Percentiles rank a stretch among this genome's conserved stretches.
These are phyloP conservation scores for Stagonosporopsis chrysanthemi DNA, from an alignment of 2,329 filamentous ascomycete genomes.

Conservation along the genomic window DNA sequence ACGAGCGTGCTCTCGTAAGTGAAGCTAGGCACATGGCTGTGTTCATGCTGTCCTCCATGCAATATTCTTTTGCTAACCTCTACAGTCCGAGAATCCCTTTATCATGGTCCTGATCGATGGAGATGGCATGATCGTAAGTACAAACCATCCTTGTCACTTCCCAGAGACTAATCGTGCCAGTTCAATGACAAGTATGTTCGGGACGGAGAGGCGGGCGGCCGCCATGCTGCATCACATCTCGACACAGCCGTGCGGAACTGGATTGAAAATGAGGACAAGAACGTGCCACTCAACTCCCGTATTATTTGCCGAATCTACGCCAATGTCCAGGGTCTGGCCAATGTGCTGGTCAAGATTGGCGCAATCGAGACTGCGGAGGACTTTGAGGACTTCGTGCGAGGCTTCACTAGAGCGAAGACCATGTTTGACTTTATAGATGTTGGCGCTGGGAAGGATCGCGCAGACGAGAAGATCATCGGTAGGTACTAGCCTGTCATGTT, in stretches of 20 bases:
- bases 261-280: conserved; percentile 45
- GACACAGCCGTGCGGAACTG: conserved; percentile 54
- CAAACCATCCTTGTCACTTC: background rate
- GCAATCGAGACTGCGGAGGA: conserved; percentile 52
- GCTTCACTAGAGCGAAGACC: conserved; percentile 61
- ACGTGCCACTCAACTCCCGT: conserved; percentile 54
- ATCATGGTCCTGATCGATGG: conserved; percentile 64
- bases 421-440: conserved; percentile 57
- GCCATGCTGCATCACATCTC: conserved; percentile 60
- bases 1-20: conserved; percentile 39
- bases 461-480: conserved; percentile 59
- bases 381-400: conserved; percentile 62
- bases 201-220: conserved; percentile 61
- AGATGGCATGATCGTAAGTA: conserved; percentile 57
- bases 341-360: conserved; percentile 57
- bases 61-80: conserved; percentile 1
- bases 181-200: conserved; percentile 61
- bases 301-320: conserved; percentile 62
- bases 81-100: conserved; percentile 55
- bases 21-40: background rate
- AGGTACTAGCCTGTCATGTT: conserved; percentile 32
- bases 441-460: conserved; percentile 55
- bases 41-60: too few species aligned
- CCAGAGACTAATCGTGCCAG: conserved; percentile 12
- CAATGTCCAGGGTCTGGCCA: conserved; percentile 60